Evolutionary conservation across 73 alveolate genomes (phyloP).

Genomic region (Diophrys sp.): DNA sequence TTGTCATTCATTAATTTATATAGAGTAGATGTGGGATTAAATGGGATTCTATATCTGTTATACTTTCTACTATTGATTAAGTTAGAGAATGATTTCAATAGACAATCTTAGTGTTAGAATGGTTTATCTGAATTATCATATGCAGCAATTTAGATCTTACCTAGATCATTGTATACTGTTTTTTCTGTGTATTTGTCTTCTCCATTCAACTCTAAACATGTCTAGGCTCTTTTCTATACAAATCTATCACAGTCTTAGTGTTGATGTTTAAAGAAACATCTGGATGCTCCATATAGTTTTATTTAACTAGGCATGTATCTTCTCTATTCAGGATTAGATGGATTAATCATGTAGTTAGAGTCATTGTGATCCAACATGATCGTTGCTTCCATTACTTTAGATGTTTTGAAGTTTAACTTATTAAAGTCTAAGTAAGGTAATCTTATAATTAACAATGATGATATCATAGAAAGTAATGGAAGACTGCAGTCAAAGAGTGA

Average conservation of each 20-base stretch:
- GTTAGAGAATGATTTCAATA: constrained; percentile 1
- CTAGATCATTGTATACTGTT: constrained; percentile 20
- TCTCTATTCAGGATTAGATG: not conserved
- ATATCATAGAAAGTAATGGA: no score
- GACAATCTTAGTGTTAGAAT: constrained; percentile 31
- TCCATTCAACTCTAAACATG: constrained; percentile 17
- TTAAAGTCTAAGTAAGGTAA: not conserved
- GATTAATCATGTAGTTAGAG: not conserved
- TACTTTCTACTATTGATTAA: not conserved
- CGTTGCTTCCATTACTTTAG: not conserved
- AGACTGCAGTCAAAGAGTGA: no score
- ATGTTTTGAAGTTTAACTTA: not conserved
- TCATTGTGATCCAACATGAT: not conserved
- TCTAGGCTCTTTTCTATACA: constrained; percentile 32
- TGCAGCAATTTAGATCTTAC: constrained; percentile 31
- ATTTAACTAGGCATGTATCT: not conserved
- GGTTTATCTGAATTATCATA: constrained; percentile 32
- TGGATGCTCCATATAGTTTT: not conserved
- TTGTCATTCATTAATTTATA: constrained; percentile 8
- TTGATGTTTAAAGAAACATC: constrained; percentile 3
- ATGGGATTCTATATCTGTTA: constrained; percentile 17
- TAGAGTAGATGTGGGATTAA: constrained; percentile 3
- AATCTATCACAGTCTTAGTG: constrained; percentile 43
- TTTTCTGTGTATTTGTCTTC: constrained; percentile 14
- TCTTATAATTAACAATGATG: no score